Conservation (phyloP, 441 rosid species). For the Isatis lusitanica region DNA sequence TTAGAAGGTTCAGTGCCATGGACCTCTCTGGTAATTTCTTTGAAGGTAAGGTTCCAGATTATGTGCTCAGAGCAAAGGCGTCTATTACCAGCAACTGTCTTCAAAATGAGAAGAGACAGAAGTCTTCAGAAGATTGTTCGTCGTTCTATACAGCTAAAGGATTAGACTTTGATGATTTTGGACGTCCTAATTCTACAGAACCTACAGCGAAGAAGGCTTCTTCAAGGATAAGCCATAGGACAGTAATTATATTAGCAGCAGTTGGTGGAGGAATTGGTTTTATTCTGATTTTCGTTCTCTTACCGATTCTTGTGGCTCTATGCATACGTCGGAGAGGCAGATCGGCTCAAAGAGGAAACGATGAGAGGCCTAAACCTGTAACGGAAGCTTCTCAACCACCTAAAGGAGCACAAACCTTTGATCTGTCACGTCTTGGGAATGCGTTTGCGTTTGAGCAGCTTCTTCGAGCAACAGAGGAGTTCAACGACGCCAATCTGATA, state of each 20-base stretch:
- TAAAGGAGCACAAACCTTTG: conserved; percentile 47
- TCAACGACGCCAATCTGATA: conserved; percentile 66
- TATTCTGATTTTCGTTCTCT: conserved; percentile 42
- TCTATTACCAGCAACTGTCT: conserved; percentile 74
- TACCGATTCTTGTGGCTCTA: conserved; percentile 45
- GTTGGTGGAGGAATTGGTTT: conserved; percentile 70
- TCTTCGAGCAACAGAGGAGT: conserved; percentile 65
- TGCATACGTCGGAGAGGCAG: conserved; percentile 46
- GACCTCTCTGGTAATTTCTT: conserved; percentile 83
- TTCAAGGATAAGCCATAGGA: conserved; percentile 46
- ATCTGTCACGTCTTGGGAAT: conserved; percentile 66
- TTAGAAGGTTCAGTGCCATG: conserved; percentile 45
- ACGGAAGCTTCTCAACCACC: conserved; percentile 38
- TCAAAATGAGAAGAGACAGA: conserved; percentile 56
- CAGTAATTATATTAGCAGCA: conserved; percentile 55
- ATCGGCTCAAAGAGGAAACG: conserved; percentile 47
- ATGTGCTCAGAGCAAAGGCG: conserved; percentile 41
- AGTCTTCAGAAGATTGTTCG: conserved; percentile 53
- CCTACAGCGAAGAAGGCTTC: conserved; percentile 40
- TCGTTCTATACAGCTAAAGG: conserved; percentile 64
- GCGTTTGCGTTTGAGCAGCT: conserved; percentile 71
- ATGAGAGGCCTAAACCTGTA: conserved; percentile 55
- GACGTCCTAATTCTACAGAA: conserved; percentile 53
- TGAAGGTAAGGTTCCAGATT: conserved; percentile 70
- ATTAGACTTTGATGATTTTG: conserved; percentile 74